Evolutionary conservation across 1,284 basidiomycete genomes (phyloP).

Genomic region (Paramarasmius palmivorus): DNA sequence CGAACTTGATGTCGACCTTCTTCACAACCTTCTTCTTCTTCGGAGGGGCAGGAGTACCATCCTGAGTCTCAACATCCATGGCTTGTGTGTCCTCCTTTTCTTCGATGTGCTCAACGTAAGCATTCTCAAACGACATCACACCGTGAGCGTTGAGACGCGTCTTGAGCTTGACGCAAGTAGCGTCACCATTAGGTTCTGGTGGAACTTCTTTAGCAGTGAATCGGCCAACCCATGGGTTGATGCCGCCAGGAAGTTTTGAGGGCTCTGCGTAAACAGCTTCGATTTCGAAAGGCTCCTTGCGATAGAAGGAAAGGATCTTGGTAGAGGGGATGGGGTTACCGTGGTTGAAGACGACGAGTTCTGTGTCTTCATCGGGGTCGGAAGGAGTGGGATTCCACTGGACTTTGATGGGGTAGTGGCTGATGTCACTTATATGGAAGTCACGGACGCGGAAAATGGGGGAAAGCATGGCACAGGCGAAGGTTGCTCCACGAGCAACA

Average conservation of each 20-base stretch:
- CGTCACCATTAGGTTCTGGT: slow-evolving; percentile 66
- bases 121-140: slow-evolving; percentile 80
- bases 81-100: slow-evolving; percentile 69
- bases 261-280: slow-evolving; percentile 82
- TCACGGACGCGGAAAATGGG: slow-evolving; percentile 96
- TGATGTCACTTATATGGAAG: slow-evolving; percentile 84
- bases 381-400: slow-evolving; percentile 76
- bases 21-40: slow-evolving; percentile 83
- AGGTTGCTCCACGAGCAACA: slow-evolving; percentile 89
- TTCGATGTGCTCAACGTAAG: slow-evolving; percentile 82
- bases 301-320: slow-evolving; percentile 94
- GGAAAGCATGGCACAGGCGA: slow-evolving; percentile 91
- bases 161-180: slow-evolving; percentile 86
- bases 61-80: slow-evolving; percentile 16
- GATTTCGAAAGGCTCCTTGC: slow-evolving; percentile 83
- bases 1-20: slow-evolving; percentile 81
- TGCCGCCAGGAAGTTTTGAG: slow-evolving; percentile 64
- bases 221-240: slow-evolving; percentile 82
- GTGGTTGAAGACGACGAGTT: slow-evolving; percentile 83
- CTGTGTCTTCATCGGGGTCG: slow-evolving; percentile 86
- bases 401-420: slow-evolving; percentile 85
- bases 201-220: slow-evolving; percentile 83
- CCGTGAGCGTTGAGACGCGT: slow-evolving; percentile 85
- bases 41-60: slow-evolving; percentile 42
- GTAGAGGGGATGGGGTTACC: slow-evolving; percentile 87